Conservation (phyloP, 164 flowering plant species). For the Warburgia ugandensis region DNA sequence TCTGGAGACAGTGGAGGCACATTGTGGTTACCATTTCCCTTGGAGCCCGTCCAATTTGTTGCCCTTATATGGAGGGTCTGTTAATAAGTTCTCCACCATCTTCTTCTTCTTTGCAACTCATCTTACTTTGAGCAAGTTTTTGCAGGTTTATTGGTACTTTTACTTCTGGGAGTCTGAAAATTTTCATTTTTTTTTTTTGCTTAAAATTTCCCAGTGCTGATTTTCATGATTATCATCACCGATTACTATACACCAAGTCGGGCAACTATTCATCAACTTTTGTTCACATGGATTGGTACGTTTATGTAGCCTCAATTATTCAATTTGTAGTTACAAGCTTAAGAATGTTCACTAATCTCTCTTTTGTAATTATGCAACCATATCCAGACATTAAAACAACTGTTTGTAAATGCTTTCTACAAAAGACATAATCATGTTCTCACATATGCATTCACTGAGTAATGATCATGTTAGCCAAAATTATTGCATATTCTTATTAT, state of each 20-base stretch:
- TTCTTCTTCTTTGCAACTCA: background rate
- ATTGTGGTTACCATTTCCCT: slow-evolving; percentile 98
- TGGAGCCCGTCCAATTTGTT: slow-evolving; percentile 90
- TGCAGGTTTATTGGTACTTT: background rate
- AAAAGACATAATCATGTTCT: too few relatives aligned
- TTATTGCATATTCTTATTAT: too few relatives aligned
- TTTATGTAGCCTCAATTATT: slow-evolving; percentile 1
- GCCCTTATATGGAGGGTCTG: slow-evolving; percentile 95
- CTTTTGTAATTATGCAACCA: background rate
- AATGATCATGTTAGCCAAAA: too few relatives aligned
- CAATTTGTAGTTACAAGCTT: background rate
- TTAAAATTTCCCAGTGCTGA: slow-evolving; percentile 57
- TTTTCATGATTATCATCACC: slow-evolving; percentile 99
- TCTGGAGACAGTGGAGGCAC: slow-evolving; percentile 97
- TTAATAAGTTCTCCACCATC: slow-evolving; percentile 1
- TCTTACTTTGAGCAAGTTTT: too few relatives aligned
- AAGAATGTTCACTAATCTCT: background rate
- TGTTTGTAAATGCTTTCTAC: too few relatives aligned
- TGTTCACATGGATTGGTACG: slow-evolving; percentile 93
- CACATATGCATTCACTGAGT: too few relatives aligned
- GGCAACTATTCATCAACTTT: slow-evolving; percentile 98
- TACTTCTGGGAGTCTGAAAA: slow-evolving; percentile 6
- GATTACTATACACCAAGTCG: slow-evolving; percentile 87
- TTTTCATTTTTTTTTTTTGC: too few relatives aligned
- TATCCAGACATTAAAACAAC: too few relatives aligned